Evolutionary conservation across 257 asterid species (phyloP).

Genomic region (Asclepias syriaca): DNA sequence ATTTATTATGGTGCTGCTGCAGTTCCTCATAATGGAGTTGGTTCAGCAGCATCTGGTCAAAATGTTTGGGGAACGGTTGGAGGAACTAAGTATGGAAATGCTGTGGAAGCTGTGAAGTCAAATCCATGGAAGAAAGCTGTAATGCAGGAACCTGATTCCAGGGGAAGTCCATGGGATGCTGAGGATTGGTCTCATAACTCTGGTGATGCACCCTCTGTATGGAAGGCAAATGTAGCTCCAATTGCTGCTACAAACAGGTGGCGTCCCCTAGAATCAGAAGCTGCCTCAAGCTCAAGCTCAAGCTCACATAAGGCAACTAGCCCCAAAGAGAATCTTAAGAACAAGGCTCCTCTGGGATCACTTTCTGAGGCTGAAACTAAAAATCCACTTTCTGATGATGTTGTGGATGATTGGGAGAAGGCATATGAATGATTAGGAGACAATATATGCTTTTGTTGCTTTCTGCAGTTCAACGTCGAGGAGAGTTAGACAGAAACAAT

Average conservation of each 20-base stretch:
- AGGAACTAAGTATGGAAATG: conserved; percentile 37
- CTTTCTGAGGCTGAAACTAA: conserved; percentile 22
- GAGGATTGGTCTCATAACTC: conserved; percentile 55
- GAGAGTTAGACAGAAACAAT: not conserved
- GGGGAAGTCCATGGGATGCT: conserved; percentile 59
- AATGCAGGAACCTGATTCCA: conserved; percentile 46
- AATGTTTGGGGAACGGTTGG: conserved; percentile 56
- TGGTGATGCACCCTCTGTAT: conserved; percentile 29
- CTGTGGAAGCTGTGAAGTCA: conserved; percentile 33
- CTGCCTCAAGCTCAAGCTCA: conserved; percentile 34
- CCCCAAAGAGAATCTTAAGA: conserved; percentile 18
- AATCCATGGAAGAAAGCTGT: conserved; percentile 80
- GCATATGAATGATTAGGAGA: conserved; percentile 59
- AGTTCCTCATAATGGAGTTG: conserved; percentile 43
- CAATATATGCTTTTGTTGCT: not conserved
- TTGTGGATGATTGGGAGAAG: conserved; percentile 92
- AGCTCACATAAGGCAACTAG: conserved; percentile 27
- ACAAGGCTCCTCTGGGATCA: conserved; percentile 22
- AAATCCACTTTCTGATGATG: conserved; percentile 44
- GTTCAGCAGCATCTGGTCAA: conserved; percentile 29
- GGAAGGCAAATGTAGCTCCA: conserved; percentile 44
- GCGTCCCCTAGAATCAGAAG: conserved; percentile 58
- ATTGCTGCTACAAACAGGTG: conserved; percentile 54
- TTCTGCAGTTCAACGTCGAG: not conserved
- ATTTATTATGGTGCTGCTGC: conserved; percentile 73